Percentiles rank a stretch among this genome's conserved stretches.
phyloP scores from a whole-genome alignment of 1,284 basidiomycete genomes.

The Kwoniella shivajii region DNA sequence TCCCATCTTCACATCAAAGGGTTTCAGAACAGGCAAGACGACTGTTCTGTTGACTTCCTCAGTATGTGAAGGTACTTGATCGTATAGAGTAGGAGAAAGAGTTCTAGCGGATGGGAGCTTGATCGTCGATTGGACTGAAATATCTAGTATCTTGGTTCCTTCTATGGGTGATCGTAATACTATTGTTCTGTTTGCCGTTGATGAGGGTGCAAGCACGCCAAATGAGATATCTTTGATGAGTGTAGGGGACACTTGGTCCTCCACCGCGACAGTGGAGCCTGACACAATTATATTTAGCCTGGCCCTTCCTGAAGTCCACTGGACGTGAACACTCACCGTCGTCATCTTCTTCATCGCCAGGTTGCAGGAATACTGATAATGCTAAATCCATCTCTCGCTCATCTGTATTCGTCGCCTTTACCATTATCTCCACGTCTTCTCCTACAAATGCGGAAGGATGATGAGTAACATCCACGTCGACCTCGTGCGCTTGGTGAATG shows the following conservation, averaged over 20 bases:
- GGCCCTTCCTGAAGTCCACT: background rate
- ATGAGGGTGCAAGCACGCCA: constrained; percentile 22
- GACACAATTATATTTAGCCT: background rate
- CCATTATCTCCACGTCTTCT: constrained; percentile 70
- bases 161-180: constrained; percentile 16
- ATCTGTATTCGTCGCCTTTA: constrained; percentile 71
- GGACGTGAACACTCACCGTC: constrained; percentile 60
- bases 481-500: constrained; percentile 63
- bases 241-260: constrained; percentile 16
- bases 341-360: constrained; percentile 73
- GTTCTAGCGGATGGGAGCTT: background rate
- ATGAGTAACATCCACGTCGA: constrained; percentile 64
- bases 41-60: constrained; percentile 33
- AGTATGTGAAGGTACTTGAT: background rate
- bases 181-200: constrained; percentile 17
- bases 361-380: constrained; percentile 74
- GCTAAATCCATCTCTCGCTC: constrained; percentile 66
- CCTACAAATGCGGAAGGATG: constrained; percentile 70
- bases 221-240: constrained; percentile 33
- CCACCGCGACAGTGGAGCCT: constrained; percentile 25
- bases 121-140: constrained; percentile 25
- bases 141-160: constrained; percentile 33
- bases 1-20: constrained; percentile 30
- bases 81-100: background rate
- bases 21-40: constrained; percentile 35